Percentiles rank a stretch among this genome's conserved stretches.
These are phyloP conservation scores for Ustilago vetiveriae DNA, from an alignment of 1,284 basidiomycete genomes.

Conservation along the genomic window DNA sequence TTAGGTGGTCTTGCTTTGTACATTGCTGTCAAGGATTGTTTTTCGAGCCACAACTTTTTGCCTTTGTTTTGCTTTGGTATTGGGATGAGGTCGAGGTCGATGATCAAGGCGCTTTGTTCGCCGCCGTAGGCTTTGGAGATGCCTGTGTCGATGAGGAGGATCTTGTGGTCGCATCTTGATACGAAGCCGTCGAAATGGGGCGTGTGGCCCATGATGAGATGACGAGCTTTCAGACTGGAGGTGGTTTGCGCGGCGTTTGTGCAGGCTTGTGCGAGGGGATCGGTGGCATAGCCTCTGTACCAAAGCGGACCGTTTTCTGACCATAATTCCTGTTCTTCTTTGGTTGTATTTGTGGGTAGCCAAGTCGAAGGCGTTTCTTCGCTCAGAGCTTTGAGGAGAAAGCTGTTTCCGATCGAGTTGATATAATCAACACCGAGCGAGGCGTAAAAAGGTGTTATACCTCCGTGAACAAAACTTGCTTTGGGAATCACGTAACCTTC, in stretches of 20 bases:
- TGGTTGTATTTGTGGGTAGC: conserved; percentile 39
- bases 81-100: conserved; percentile 47
- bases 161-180: conserved; percentile 41
- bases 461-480: conserved; percentile 63
- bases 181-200: conserved; percentile 62
- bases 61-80: background rate
- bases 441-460: conserved; percentile 59
- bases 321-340: conserved; percentile 51
- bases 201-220: conserved; percentile 63
- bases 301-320: conserved; percentile 59
- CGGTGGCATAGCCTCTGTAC: conserved; percentile 63
- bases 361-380: background rate
- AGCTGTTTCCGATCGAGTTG: conserved; percentile 46
- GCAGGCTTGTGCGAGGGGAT: conserved; percentile 38
- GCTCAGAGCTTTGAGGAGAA: conserved; percentile 54
- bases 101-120: conserved; percentile 56
- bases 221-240: conserved; percentile 16
- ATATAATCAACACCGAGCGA: conserved; percentile 36
- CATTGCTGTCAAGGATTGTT: conserved; percentile 38
- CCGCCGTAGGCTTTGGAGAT: conserved; percentile 63
- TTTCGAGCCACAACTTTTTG: conserved; percentile 26
- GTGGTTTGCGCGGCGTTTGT: conserved; percentile 22
- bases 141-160: conserved; percentile 65
- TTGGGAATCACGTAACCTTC: conserved; percentile 16
- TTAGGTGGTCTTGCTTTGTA: conserved; percentile 38